Percentiles rank a stretch among this genome's conserved stretches.
These are phyloP conservation scores for Botrytis porri DNA, from an alignment of 2,329 filamentous ascomycete genomes.

Conservation along the genomic window DNA sequence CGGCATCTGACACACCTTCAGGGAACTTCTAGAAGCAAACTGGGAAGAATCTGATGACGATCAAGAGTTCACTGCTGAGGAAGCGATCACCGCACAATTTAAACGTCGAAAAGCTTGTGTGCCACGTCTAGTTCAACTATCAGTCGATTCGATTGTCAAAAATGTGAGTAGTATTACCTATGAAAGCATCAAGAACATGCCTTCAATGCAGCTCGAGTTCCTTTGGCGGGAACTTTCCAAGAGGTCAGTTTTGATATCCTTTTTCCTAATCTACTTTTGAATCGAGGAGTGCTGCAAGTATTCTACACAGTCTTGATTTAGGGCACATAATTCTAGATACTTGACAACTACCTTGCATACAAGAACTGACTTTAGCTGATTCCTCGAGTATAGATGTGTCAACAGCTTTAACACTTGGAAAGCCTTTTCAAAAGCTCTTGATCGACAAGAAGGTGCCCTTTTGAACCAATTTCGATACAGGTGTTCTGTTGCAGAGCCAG, in stretches of 20 bases:
- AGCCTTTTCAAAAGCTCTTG: conserved; percentile 34
- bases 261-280: not conserved
- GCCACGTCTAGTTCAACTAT: not conserved
- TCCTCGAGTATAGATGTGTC: conserved; percentile 24
- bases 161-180: not conserved
- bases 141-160: not conserved
- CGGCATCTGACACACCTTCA: not conserved
- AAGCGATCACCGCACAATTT: not conserved
- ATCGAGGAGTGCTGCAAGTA: not conserved
- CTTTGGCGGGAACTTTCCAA: conserved; percentile 2
- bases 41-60: not conserved
- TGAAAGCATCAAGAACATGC: not conserved
- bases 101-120: not conserved
- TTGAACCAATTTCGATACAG: conserved; percentile 31
- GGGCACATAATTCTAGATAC: not conserved
- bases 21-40: not conserved
- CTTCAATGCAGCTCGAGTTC: not conserved
- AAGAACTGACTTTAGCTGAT: not conserved
- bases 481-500: conserved; percentile 28
- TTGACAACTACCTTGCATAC: not conserved
- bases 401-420: conserved; percentile 34
- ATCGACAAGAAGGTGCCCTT: conserved; percentile 21
- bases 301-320: too few relatives aligned
- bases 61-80: not conserved
- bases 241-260: not conserved